Percentiles rank a stretch among this genome's conserved stretches.
Conservation (phyloP, 257 asterid genomes). For the Eustoma russellianum region DNA sequence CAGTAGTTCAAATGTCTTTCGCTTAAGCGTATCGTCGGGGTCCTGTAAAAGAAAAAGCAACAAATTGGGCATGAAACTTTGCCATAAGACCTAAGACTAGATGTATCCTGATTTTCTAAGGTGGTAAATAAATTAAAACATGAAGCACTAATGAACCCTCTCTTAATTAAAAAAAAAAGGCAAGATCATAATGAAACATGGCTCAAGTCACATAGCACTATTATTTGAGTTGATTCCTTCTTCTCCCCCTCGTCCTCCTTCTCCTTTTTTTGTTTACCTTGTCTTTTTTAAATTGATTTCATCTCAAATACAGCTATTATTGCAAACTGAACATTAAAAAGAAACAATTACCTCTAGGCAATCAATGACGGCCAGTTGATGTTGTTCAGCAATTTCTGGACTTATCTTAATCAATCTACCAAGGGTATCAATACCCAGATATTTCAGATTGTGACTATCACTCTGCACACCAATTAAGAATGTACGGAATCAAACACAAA, state of each 20-base stretch:
- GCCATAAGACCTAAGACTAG: background rate
- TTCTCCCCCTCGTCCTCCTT: too few relatives aligned
- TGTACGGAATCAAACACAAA: slow-evolving; percentile 1
- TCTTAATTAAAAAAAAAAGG: background rate
- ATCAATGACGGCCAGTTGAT: slow-evolving; percentile 95
- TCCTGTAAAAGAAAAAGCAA: slow-evolving; percentile 41
- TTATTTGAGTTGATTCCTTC: too few relatives aligned
- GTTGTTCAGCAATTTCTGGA: slow-evolving; percentile 95
- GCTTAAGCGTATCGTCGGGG: slow-evolving; percentile 96
- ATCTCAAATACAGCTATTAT: background rate
- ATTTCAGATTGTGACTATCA: slow-evolving; percentile 95
- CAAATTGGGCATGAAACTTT: slow-evolving; percentile 8
- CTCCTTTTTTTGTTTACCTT: too few relatives aligned
- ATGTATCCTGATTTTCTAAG: too few relatives aligned
- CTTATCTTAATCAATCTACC: slow-evolving; percentile 88
- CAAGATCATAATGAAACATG: background rate
- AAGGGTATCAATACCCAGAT: slow-evolving; percentile 97
- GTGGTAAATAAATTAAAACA: background rate
- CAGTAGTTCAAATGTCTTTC: slow-evolving; percentile 92
- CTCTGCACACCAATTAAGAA: slow-evolving; percentile 50
- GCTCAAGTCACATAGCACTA: too few relatives aligned
- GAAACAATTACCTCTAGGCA: slow-evolving; percentile 77
- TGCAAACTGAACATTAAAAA: background rate
- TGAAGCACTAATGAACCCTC: too few relatives aligned
- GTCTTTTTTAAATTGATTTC: too few relatives aligned